Evolutionary conservation across 148 eudicot genomes (phyloP), one percentile per base, ranked within the genome.

Genomic region (Rhododendron vialii): DNA sequence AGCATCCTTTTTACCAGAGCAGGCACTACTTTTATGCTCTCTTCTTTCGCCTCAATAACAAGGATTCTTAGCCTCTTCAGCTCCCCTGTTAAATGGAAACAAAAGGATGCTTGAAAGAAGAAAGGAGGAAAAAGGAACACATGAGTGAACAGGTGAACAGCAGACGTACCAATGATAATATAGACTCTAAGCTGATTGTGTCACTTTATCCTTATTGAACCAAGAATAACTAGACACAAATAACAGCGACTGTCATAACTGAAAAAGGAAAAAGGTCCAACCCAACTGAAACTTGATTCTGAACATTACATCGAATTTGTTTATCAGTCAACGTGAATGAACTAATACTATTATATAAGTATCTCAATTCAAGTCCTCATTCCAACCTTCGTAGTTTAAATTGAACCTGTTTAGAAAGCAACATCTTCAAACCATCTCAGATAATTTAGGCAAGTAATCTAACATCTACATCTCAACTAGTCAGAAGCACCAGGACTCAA

Each of bases 1-100:
- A 96, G 82, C 99, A 96, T 93, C 82, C 84, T 87, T 83, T 87
- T 95, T 83, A 94, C 88, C 47, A 96, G 81, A 85, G 88, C 87
- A 81, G 92, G 84, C 48, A 88, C 96, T 51, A 90, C 92, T 86
- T 83, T 89, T 36, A 94, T 89, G 81, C 90, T 89, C 26, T 51
- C 83, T 53, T 65, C 79, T 92, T 93, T 95, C 8, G 98, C 94
- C 82, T 92, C 93, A 80, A 85, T 47, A 74, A 90, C 93, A 82
- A 96, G 93, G 83, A 78, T 82, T 90, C 86, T 91, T 79, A 96
- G 90, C 82, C 88, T 87, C 84, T 89, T 89, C 63, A 82, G 84
- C 20, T 82, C 73, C 51, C 73, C 99, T 93, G 93, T 80, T 50
- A 89, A 83, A 28, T 30, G 83, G n/a, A 81, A 78, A 38, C 77